These are phyloP conservation scores for Mycena chlorophos DNA, from an alignment of 768 basidiomycete genomes.

Conservation along the genomic window DNA sequence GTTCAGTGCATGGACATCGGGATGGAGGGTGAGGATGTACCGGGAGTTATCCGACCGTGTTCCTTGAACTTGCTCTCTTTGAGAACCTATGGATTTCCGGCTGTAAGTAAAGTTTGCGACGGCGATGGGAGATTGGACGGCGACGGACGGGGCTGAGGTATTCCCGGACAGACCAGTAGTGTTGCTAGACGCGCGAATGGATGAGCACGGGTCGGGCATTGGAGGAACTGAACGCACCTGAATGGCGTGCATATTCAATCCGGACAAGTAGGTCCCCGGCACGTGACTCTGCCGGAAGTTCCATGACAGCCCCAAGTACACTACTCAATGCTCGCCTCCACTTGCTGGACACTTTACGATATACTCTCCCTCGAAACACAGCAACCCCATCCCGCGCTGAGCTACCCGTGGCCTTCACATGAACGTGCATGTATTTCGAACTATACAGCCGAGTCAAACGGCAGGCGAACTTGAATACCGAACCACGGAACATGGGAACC, in stretches of 20 bases:
- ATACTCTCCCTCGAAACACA: no score
- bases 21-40: slow-evolving; percentile 41
- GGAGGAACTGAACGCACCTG: neutral
- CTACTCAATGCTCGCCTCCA: no score
- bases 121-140: slow-evolving; percentile 18
- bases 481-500: no score
- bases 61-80: slow-evolving; percentile 99
- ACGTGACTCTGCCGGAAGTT: no score
- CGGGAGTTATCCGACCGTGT: slow-evolving; percentile 93
- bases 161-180: slow-evolving; percentile 92
- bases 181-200: slow-evolving; percentile 64
- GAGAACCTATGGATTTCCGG: slow-evolving; percentile 75
- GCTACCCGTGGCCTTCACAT: no score
- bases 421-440: no score
- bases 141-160: slow-evolving; percentile 82
- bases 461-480: no score
- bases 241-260: slow-evolving; percentile 20
- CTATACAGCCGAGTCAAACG: no score
- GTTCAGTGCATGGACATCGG: slow-evolving; percentile 15
- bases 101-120: slow-evolving; percentile 30
- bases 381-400: no score
- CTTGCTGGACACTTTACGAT: no score
- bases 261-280: no score
- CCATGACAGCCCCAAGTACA: no score
- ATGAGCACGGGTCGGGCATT: neutral